phyloP scores from a whole-genome alignment of 2,329 filamentous ascomycete species.

The Epichloe gansuensis region DNA sequence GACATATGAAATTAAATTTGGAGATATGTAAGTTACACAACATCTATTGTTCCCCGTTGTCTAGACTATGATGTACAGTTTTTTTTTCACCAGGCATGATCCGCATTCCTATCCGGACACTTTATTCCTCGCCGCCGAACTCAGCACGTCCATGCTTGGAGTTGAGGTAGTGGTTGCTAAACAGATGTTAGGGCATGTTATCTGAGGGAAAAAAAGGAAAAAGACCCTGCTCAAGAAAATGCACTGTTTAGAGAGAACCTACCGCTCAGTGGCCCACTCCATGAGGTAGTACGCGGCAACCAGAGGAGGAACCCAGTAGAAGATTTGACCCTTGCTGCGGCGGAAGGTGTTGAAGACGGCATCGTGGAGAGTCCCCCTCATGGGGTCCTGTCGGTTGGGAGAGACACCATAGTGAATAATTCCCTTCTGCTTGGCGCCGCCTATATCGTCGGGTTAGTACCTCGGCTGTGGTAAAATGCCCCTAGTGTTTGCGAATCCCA shows the following conservation, averaged over 20 bases:
- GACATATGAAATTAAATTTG: conserved; percentile 13
- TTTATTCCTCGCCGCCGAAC: conserved; percentile 34
- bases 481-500: neutral
- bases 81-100: conserved; percentile 6
- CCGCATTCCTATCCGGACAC: conserved; percentile 1
- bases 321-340: conserved; percentile 70
- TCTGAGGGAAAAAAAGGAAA: neutral
- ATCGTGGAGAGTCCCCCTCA: conserved; percentile 63
- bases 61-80: conserved; percentile 30
- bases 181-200: neutral
- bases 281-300: conserved; percentile 68
- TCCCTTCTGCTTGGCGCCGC: conserved; percentile 48
- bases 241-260: conserved; percentile 22
- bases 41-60: conserved; percentile 25
- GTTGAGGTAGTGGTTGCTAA: conserved; percentile 69
- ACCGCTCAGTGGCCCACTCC: conserved; percentile 89
- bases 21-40: conserved; percentile 11
- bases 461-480: neutral
- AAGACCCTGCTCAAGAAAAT: too few relatives aligned
- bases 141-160: conserved; percentile 59
- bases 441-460: conserved; percentile 19
- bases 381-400: conserved; percentile 77
- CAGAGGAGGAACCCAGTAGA: conserved; percentile 77
- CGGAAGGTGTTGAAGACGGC: conserved; percentile 95
- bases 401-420: conserved; percentile 63